Conservation (phyloP, 257 asterid genomes). For the Ajuga chamaepitys region DNA sequence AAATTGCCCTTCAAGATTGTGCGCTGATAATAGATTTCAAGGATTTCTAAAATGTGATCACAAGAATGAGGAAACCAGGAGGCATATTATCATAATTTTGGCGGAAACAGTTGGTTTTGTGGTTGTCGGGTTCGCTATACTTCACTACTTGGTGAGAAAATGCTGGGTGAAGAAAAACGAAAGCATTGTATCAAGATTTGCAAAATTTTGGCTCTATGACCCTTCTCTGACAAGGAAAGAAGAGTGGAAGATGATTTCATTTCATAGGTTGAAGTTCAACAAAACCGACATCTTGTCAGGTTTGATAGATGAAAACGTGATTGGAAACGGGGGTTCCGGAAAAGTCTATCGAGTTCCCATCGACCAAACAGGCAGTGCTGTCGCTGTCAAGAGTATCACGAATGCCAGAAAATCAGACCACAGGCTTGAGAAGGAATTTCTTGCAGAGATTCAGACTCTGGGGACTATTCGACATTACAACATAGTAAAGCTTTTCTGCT, state of each 20-base stretch:
- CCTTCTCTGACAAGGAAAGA: background rate
- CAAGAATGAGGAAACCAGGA: background rate
- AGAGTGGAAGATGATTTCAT: conserved; percentile 16
- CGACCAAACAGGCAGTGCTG: conserved; percentile 20
- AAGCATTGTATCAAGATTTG: background rate
- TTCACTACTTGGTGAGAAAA: conserved; percentile 11
- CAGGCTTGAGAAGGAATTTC: conserved; percentile 47
- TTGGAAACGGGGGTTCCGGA: conserved; percentile 65
- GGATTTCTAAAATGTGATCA: conserved; percentile 2
- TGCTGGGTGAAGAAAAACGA: conserved; percentile 10
- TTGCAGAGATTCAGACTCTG: conserved; percentile 52
- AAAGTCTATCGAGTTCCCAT: conserved; percentile 41
- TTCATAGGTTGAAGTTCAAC: conserved; percentile 37
- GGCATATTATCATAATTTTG: background rate
- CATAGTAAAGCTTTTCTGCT: conserved; percentile 59
- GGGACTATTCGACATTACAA: conserved; percentile 55
- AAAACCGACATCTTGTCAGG: conserved; percentile 36
- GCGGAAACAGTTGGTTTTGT: background rate
- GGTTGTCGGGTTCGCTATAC: conserved; percentile 12
- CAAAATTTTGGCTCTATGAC: background rate
- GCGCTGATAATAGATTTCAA: conserved; percentile 8
- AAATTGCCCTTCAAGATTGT: conserved; percentile 14
- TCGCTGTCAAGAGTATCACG: conserved; percentile 54
- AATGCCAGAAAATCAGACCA: conserved; percentile 26
- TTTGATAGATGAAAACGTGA: conserved; percentile 42